phyloP scores from a whole-genome alignment of 352 stramenopile species.

The Stramenopiles sp. region DNA sequence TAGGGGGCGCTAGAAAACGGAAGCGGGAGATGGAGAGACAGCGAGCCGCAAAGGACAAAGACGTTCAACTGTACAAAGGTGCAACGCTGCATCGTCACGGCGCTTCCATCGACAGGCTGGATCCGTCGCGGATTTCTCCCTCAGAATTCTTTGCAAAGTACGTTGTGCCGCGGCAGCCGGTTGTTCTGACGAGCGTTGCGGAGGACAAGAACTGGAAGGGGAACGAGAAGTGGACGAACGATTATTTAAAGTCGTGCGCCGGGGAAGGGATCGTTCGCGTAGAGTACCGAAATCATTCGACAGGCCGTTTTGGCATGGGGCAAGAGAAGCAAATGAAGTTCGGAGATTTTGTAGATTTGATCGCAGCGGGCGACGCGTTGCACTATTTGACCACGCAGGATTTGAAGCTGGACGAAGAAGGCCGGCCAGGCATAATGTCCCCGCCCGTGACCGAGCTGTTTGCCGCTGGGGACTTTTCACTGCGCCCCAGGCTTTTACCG shows the following conservation, averaged over 20 bases:
- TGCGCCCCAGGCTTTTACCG: constrained; percentile 50
- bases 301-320: constrained; percentile 57
- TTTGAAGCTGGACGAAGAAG: constrained; percentile 45
- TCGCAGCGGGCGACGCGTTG: constrained; percentile 41
- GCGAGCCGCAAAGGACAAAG: too few species aligned
- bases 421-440: constrained; percentile 51
- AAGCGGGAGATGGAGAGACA: too few species aligned
- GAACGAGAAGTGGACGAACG: constrained; percentile 44
- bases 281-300: constrained; percentile 38
- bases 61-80: too few species aligned
- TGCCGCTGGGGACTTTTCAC: constrained; percentile 41
- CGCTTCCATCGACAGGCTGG: constrained; percentile 35
- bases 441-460: constrained; percentile 45
- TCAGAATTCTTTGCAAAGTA: constrained; percentile 50
- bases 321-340: constrained; percentile 58
- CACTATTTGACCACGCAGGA: constrained; percentile 73
- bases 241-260: constrained; percentile 37
- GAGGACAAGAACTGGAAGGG: constrained; percentile 34
- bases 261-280: constrained; percentile 46
- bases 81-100: constrained; percentile 31
- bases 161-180: constrained; percentile 45
- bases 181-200: constrained; percentile 45
- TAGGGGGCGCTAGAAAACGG: too few species aligned
- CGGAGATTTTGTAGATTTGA: constrained; percentile 40
- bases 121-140: constrained; percentile 33